These are phyloP conservation scores for Entonaema liquescens DNA, from an alignment of 495 filamentous ascomycete species.

Conservation along the genomic window DNA sequence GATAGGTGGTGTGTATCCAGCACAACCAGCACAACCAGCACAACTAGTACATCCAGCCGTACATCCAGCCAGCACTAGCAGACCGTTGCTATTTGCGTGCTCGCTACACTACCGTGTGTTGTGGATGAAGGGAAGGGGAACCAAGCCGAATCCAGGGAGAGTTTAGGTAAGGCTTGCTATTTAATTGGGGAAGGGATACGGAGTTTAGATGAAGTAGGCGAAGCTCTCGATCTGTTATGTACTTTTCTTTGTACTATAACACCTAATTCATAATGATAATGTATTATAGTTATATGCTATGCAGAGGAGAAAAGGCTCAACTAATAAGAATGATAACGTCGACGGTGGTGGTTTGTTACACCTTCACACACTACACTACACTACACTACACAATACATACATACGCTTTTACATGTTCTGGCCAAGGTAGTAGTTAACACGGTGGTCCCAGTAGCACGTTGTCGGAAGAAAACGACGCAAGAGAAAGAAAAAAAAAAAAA, in stretches of 20 bases:
- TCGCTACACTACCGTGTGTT: not conserved
- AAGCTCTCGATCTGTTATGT: slow-evolving; percentile 22
- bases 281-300: not conserved
- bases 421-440: slow-evolving; percentile 42
- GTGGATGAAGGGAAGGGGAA: slow-evolving; percentile 22
- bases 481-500: not conserved
- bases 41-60: no score
- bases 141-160: slow-evolving; percentile 7
- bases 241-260: not conserved
- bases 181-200: slow-evolving; percentile 17
- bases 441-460: slow-evolving; percentile 35
- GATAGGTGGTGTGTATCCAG: slow-evolving; percentile 25
- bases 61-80: not conserved
- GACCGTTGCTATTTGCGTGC: not conserved
- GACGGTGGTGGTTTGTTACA: slow-evolving; percentile 6
- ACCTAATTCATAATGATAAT: not conserved
- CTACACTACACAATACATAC: not conserved
- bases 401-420: not conserved
- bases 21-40: not conserved
- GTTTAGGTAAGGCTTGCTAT: slow-evolving; percentile 10
- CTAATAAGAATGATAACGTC: slow-evolving; percentile 4
- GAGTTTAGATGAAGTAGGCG: slow-evolving; percentile 17
- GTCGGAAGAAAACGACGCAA: slow-evolving; percentile 37
- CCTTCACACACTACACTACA: not conserved
- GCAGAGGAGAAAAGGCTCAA: not conserved